Base-by-base conservation (phyloP, 2,329 filamentous ascomycete genomes). In the Apiospora aurea region DNA sequence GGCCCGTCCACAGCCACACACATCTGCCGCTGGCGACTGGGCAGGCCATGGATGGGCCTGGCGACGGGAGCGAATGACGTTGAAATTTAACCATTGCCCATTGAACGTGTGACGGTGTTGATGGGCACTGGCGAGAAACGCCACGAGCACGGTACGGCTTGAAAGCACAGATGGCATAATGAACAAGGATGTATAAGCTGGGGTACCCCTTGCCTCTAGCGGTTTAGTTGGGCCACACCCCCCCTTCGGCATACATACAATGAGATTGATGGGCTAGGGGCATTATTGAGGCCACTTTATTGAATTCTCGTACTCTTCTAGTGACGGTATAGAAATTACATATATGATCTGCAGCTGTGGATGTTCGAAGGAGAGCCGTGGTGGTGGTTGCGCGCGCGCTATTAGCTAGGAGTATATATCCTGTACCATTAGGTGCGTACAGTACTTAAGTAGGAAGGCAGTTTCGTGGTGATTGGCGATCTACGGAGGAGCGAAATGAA, bases 81-180 rank as follows among this genome's bases (percentile, higher is more conserved):
- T 64, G 57, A 41, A 64, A 41, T 64, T 41, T 41, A 41, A 24
- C 34, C 18, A 64, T n/a, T 21, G 34, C 16, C 21, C 57, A 41
- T 41, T 13, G 34, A 41, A 41, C 21, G 57, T 64, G 57, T 64
- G 57, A 64, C 57, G n/a, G 21, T 64, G 57, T 21, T 41, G 34
- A 64, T 64, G 57, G 57, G 57, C 29, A 64, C 57, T 64, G 4
- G 57, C 57, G 57, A 64, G 34, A 41, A 64, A 64, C 57, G 57
- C 57, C 57, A 64, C 57, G 57, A 41, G 57, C 57, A 64, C 34
- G 57, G 57, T 64, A 64, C 57, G 57, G 57, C 57, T 64, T 64
- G 57, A 64, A 64, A 64, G 57, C 57, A 64, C 57, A 64, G 57
- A 64, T 64, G 57, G 57, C 57, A 64, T 64, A 41, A 64, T 16